Base-by-base conservation (phyloP, 352 stramenopile genomes). In the Salisapilia sapeloensis region DNA sequence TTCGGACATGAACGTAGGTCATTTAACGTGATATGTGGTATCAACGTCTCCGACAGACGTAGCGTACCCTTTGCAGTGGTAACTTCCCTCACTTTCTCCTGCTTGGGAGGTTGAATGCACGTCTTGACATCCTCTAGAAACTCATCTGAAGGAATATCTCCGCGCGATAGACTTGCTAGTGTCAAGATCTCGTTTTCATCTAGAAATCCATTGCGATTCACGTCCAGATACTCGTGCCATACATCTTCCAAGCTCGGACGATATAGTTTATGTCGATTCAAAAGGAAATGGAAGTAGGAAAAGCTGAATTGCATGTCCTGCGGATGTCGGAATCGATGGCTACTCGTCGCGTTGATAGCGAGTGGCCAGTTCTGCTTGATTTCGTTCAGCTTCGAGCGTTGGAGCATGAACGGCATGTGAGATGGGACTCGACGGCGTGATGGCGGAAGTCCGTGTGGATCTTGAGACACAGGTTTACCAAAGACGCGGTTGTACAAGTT, bases 271-370 rank as follows among this genome's bases (percentile, higher is more conserved):
- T 81, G 60, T 7, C 72, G 62, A 33, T 95, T 89, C 12, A 94
- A 69, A 16, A 96, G 30, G 46, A 93, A 97, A 46, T 95, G 86
- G 45, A 96, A 96, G 50, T 96, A 97, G 21, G 75, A 70, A 41
- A 97, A 97, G 38, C 81, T 84, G 40, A 95, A 97, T 45, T 97
- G 89, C 78, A 97, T 92, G 53, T 97, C 90, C 25, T 94, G 46
- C 5, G 67, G 58, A 29, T 84, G 71, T 16, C 89, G 81, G 44
- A 97, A 97, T 4, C 85, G 72, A 32, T 96, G 81, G 4, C 52
- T 34, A 12, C 72, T 89, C 11, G 85, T 96, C 11, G 53, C 52
- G 7, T 81, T 40, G 21, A 78, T 72, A 42, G 92, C 72, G 7
- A 49, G 44, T 0, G 49, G 55, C 70, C 69, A 94, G 3, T 60